These are phyloP conservation scores for Dendryphion nanum DNA, from an alignment of 2,329 filamentous ascomycete species.

Conservation along the genomic window DNA sequence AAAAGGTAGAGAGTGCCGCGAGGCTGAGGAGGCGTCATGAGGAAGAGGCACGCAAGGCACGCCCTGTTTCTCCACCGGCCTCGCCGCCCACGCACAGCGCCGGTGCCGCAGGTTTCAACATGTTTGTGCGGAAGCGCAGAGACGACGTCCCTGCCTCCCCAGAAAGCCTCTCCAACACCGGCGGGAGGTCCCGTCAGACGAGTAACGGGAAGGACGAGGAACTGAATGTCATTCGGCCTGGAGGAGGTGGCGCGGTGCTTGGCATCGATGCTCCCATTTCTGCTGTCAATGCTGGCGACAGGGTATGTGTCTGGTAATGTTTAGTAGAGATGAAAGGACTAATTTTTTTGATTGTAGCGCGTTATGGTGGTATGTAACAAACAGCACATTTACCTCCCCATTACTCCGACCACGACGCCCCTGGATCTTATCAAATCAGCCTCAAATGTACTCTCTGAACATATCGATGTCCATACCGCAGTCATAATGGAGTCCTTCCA, in stretches of 20 bases:
- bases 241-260: slow-evolving; percentile 49
- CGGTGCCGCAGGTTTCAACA: slow-evolving; percentile 26
- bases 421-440: slow-evolving; percentile 70
- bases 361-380: slow-evolving; percentile 73
- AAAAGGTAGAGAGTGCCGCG: slow-evolving; percentile 21
- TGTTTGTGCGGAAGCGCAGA: slow-evolving; percentile 32
- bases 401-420: slow-evolving; percentile 72
- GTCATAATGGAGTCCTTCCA: slow-evolving; percentile 77
- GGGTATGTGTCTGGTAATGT: slow-evolving; percentile 51
- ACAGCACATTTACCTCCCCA: slow-evolving; percentile 66
- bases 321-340: slow-evolving; percentile 8
- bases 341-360: slow-evolving; percentile 47
- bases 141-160: slow-evolving; percentile 25
- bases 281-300: slow-evolving; percentile 75
- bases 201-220: slow-evolving; percentile 21
- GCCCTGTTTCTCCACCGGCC: slow-evolving; percentile 20
- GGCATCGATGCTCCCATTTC: slow-evolving; percentile 75
- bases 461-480: slow-evolving; percentile 63
- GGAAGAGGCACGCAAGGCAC: slow-evolving; percentile 20
- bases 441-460: slow-evolving; percentile 60
- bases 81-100: slow-evolving; percentile 31
- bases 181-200: slow-evolving; percentile 19
- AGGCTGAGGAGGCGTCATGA: slow-evolving; percentile 20
- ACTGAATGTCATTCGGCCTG: slow-evolving; percentile 40
- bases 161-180: slow-evolving; percentile 16